Conservation (phyloP, 2,329 filamentous ascomycete species). For the Xylaria digitata region DNA sequence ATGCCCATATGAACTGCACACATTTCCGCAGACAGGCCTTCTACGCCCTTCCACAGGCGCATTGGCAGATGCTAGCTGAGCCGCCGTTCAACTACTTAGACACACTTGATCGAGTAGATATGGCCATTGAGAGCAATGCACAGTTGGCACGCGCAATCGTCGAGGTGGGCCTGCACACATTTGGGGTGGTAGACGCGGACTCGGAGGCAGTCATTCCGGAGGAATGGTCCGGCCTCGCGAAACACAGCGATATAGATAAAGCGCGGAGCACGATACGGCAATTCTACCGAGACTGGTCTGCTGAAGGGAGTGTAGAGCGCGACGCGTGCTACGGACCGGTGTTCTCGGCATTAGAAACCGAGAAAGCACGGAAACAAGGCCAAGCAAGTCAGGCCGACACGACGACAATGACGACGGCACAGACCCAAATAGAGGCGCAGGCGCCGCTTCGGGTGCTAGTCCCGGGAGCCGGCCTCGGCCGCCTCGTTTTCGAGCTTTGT, state of each 20-base stretch:
- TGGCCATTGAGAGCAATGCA: conserved; percentile 89
- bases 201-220: conserved; percentile 62
- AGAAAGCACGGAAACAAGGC: conserved; percentile 50
- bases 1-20: conserved; percentile 89
- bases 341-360: conserved; percentile 69
- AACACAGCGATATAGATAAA: conserved; percentile 83
- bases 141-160: conserved; percentile 84
- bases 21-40: conserved; percentile 92
- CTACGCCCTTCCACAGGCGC: conserved; percentile 85
- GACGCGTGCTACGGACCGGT: conserved; percentile 82
- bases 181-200: conserved; percentile 60
- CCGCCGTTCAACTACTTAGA: conserved; percentile 87
- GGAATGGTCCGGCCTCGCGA: conserved; percentile 78
- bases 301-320: conserved; percentile 78
- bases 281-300: conserved; percentile 94
- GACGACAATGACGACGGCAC: not conserved
- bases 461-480: conserved; percentile 88
- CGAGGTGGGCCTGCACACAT: conserved; percentile 73
- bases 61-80: conserved; percentile 84
- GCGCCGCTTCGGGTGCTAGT: conserved; percentile 75
- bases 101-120: conserved; percentile 81
- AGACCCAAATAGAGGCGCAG: conserved; percentile 16
- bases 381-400: too few relatives aligned
- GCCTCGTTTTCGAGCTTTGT: conserved; percentile 89
- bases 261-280: conserved; percentile 92